Percentiles rank a stretch among this genome's conserved stretches.
Evolutionary conservation across 83 land plant species (phyloP).

Genomic region (Picea mariana): DNA sequence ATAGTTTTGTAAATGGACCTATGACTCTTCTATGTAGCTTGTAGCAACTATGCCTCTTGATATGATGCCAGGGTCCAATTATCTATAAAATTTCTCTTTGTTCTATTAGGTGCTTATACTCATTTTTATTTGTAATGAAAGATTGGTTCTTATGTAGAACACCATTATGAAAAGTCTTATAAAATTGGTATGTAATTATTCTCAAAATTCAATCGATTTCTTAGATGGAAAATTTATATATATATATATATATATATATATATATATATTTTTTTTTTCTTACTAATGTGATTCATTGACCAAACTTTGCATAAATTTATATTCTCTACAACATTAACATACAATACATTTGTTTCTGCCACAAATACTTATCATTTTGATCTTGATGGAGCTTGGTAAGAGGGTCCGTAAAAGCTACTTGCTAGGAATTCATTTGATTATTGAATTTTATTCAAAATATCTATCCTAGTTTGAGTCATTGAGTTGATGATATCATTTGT

Average conservation of each 20-base stretch:
- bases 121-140: not conserved
- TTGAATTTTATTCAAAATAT: not conserved
- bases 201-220: not conserved
- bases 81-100: slow-evolving; percentile 92
- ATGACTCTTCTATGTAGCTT: slow-evolving; percentile 52
- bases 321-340: too few species aligned
- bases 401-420: not conserved
- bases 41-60: slow-evolving; percentile 89
- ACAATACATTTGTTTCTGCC: slow-evolving; percentile 66
- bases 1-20: not conserved
- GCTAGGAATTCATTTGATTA: not conserved
- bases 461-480: not conserved
- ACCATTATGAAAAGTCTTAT: not conserved
- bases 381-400: slow-evolving; percentile 81
- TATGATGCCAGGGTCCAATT: slow-evolving; percentile 94
- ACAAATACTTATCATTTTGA: slow-evolving; percentile 96
- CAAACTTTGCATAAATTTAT: slow-evolving; percentile 73
- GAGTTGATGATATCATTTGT: not conserved
- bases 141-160: not conserved
- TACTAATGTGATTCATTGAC: slow-evolving; percentile 5
- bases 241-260: too few species aligned
- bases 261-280: too few species aligned
- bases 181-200: not conserved
- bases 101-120: slow-evolving; percentile 86
- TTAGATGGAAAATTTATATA: slow-evolving; percentile 5